These are phyloP conservation scores for Tylopilus balloui DNA, from an alignment of 768 basidiomycete species.

Conservation along the genomic window DNA sequence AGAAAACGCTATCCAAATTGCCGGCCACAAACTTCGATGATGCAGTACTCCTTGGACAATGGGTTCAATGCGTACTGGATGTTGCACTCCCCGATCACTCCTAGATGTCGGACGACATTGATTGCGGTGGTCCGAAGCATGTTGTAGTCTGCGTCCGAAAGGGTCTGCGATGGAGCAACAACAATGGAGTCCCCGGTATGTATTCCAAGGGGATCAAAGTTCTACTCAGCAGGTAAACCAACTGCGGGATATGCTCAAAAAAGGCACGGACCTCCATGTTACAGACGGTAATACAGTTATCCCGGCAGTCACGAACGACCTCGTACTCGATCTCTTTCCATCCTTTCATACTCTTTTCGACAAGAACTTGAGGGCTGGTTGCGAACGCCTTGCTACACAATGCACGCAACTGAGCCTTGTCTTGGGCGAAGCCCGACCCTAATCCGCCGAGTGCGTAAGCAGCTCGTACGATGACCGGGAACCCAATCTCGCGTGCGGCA, in stretches of 20 bases:
- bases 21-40: slow-evolving; percentile 71
- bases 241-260: not conserved
- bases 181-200: slow-evolving; percentile 99
- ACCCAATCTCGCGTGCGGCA: slow-evolving; percentile 84
- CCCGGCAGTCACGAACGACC: slow-evolving; percentile 93
- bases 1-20: not conserved
- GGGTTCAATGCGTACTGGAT: slow-evolving; percentile 99
- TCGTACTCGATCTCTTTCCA: slow-evolving; percentile 99
- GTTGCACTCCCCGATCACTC: slow-evolving; percentile 97
- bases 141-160: slow-evolving; percentile 99
- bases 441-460: slow-evolving; percentile 96
- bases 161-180: slow-evolving; percentile 94
- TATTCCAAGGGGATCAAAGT: slow-evolving; percentile 97
- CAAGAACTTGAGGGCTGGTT: slow-evolving; percentile 96
- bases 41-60: slow-evolving; percentile 92
- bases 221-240: slow-evolving; percentile 45
- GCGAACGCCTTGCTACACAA: slow-evolving; percentile 95
- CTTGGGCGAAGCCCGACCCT: slow-evolving; percentile 94
- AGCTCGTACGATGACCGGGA: slow-evolving; percentile 93
- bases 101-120: slow-evolving; percentile 97
- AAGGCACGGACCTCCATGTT: slow-evolving; percentile 92
- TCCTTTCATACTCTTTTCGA: slow-evolving; percentile 99
- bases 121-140: slow-evolving; percentile 98
- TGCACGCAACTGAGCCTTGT: slow-evolving; percentile 83
- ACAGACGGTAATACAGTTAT: slow-evolving; percentile 99